Conservation (phyloP, 2,329 filamentous ascomycete genomes). For the Trichophaea hybrida region DNA sequence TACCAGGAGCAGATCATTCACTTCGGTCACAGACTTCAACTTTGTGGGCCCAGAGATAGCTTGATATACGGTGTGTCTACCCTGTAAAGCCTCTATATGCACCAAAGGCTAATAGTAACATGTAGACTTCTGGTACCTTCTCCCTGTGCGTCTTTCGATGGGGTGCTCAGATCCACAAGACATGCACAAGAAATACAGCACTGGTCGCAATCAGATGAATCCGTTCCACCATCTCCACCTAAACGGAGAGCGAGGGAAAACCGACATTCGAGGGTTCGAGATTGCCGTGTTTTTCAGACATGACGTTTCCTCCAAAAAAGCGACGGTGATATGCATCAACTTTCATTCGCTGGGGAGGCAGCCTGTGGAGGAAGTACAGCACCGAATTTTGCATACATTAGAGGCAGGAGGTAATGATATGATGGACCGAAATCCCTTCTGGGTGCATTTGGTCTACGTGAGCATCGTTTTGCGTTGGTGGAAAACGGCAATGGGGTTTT, state of each 20-base stretch:
- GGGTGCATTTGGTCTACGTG: not conserved
- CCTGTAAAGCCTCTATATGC: not conserved
- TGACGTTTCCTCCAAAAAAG: not conserved
- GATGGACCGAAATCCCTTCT: not conserved
- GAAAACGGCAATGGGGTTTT: not conserved
- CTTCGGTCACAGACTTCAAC: not conserved
- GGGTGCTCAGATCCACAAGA: not conserved
- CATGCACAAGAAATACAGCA: not conserved
- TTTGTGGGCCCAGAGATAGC: not conserved
- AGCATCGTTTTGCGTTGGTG: not conserved
- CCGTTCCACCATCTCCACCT: not conserved
- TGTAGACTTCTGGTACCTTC: not conserved
- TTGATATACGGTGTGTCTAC: not conserved
- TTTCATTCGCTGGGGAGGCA: not conserved
- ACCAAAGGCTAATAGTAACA: no score
- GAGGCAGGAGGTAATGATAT: not conserved
- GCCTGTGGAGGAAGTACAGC: not conserved
- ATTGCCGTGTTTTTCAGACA: not conserved
- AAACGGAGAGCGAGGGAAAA: not conserved
- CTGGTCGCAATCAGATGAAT: not conserved
- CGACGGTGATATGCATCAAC: not conserved
- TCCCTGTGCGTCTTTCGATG: not conserved
- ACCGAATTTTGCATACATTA: not conserved
- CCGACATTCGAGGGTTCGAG: not conserved
- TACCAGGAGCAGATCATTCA: not conserved